phyloP scores from a whole-genome alignment of 768 basidiomycete genomes.

The Tricholoma flavovirens region DNA sequence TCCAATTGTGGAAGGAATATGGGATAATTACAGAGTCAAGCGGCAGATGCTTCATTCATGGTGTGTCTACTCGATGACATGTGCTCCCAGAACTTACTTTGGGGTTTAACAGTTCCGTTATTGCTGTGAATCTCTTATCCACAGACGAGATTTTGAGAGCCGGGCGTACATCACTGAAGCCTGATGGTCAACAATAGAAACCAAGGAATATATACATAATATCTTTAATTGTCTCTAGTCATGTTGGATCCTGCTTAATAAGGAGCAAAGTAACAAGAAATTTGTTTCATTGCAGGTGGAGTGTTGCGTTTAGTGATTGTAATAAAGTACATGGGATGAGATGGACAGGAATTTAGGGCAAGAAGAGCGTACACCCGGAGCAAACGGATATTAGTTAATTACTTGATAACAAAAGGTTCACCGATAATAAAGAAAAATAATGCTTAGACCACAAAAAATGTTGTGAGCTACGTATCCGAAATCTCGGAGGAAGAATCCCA shows the following conservation, averaged over 20 bases:
- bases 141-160: conserved; percentile 95
- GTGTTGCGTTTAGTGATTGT: neutral
- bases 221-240: neutral
- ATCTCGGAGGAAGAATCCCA: conserved; percentile 51
- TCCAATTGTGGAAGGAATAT: conserved; percentile 91
- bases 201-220: neutral
- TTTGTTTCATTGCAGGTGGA: neutral
- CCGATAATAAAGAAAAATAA: conserved; percentile 3
- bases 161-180: conserved; percentile 81
- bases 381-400: neutral
- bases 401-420: conserved; percentile 1
- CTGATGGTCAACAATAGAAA: conserved; percentile 55
- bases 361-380: neutral
- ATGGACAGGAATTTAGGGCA: neutral
- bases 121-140: conserved; percentile 90
- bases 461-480: conserved; percentile 18
- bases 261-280: neutral
- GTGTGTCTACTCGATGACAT: conserved; percentile 37
- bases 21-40: conserved; percentile 99
- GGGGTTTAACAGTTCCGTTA: conserved; percentile 61
- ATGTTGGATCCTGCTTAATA: neutral
- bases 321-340: neutral
- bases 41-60: conserved; percentile 97
- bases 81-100: conserved; percentile 13
- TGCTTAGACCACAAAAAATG: neutral